Evolutionary conservation across 495 filamentous ascomycete species (phyloP), one percentile per base, ranked within the genome.

Genomic region (Rostrohypoxylon terebratum): DNA sequence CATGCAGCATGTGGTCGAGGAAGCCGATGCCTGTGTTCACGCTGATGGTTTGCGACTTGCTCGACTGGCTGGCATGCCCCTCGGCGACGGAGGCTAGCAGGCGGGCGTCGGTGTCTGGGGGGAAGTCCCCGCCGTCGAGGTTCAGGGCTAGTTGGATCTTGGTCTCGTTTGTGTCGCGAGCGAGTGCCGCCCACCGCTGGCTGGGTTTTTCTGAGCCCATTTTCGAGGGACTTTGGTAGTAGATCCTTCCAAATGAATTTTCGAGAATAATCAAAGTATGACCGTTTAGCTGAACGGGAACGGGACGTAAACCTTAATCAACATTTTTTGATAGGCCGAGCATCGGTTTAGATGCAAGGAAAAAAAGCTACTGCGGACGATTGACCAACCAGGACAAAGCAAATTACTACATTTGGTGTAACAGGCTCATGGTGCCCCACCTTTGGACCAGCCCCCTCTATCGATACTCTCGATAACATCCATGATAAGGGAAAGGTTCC

Each of bases 1-100:
- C 96, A 79, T 99, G 96, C 55, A 99, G 85, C 96, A 99, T 98
- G 84, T 99, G 96, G 83, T 99, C 96, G 34, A 99, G 84, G 81
- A 99, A 99, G n/a, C 96, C 96, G 77, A 99, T 97, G 54, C 96
- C 96, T 1, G 95, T 96, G 86, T 92, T 91, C 64, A 98, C 86
- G 78, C 87, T 89, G 76, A 99, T 97, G 53, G 87, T 87, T 83
- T 98, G 96, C 58, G 89, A 90, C 38, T 89, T 87, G 42, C 90
- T 92, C 73, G 88, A 84, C 75, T 98, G 96, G 1, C 90, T 87
- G 4, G 96, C 95, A 79, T 99, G 96, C 53, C 84, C 82, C 34
- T 83, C 81, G 42, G 81, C 80, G 20, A 75, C 57, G 78, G 82
- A 66, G 3, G 70, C 68, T 40, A 83, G 71, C 28, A 86, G 68